Conservation (phyloP, 2,329 filamentous ascomycete species). For the Escovopsis weberi region DNA sequence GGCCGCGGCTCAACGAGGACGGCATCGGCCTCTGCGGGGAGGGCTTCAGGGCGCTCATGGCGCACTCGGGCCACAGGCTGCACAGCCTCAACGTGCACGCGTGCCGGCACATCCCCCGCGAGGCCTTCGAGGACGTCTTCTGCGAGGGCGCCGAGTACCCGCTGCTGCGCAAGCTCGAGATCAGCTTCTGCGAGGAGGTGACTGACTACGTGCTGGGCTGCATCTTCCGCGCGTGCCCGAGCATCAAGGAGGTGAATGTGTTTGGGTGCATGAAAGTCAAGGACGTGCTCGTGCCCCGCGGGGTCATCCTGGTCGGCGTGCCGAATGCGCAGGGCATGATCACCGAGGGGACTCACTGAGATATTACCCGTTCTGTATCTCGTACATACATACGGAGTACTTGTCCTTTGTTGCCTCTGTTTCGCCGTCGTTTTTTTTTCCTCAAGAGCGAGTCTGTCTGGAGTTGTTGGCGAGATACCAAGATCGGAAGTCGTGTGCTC, state of each 20-base stretch:
- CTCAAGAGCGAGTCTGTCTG: too few relatives aligned
- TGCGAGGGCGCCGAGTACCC: constrained; percentile 45
- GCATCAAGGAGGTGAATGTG: constrained; percentile 42
- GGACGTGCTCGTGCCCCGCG: constrained; percentile 36
- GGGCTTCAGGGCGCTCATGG: constrained; percentile 71
- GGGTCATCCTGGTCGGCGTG: constrained; percentile 41
- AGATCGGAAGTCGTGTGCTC: too few relatives aligned
- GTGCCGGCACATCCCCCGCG: constrained; percentile 64
- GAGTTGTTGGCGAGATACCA: too few relatives aligned
- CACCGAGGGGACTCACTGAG: constrained; percentile 30
- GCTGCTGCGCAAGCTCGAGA: constrained; percentile 54
- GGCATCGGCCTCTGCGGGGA: constrained; percentile 58
- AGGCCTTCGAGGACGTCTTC: constrained; percentile 65
- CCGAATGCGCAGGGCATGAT: constrained; percentile 46
- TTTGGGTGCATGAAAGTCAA: constrained; percentile 52
- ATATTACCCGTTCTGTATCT: neutral
- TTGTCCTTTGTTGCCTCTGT: too few relatives aligned
- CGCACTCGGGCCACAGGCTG: constrained; percentile 57
- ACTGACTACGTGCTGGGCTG: constrained; percentile 49
- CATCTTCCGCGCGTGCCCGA: constrained; percentile 51
- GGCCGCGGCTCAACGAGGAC: constrained; percentile 49
- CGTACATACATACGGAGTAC: too few relatives aligned
- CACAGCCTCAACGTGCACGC: constrained; percentile 62
- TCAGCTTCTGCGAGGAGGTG: constrained; percentile 60
- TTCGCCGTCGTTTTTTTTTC: too few relatives aligned